Evolutionary conservation across 1,284 basidiomycete species (phyloP), one percentile per base, ranked within the genome.

Genomic region (Trichosporon inkin): DNA sequence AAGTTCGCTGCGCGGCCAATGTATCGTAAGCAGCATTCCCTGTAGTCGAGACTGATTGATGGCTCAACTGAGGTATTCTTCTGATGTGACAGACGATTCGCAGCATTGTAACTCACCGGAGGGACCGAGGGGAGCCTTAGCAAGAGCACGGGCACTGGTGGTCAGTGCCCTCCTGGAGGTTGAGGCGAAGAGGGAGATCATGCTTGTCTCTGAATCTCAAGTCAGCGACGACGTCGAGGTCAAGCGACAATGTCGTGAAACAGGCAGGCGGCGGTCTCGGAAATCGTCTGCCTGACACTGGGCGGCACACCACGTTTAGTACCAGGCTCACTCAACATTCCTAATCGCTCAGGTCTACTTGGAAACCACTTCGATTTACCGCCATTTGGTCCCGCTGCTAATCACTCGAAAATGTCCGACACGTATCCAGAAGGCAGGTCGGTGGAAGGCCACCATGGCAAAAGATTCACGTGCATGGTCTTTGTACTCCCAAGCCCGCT

Each of bases 121-220:
- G 2, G 67, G 53, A 11, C 40, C 40, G 5, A 74, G 61, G 16
- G 70, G 67, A 19, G 64, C 62, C 61, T 74, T 73, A 16, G 61
- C 56, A 19, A 67, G 40, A 5, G 61, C 60, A 24, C 62, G 55
- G 3, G 66, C 47, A 28, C 70, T 65, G 8, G 67, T 57, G 6
- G 68, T 61, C 37, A 71, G 60, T 10, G 57, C 20, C 37, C 62
- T 56, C 44, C 66, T 61, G 17, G 69, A 71, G 14, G 63, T 62
- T 16, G 69, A 71, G 36, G 69, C 68, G 60, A 67, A 58, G 52
- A 71, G 62, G 22, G 66, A 58, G 52, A 67, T 51, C 69, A 70
- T 70, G 44, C 22, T 24, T 7, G 44, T 22, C 28, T 24, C 22
- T 28, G 44, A 28, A 8, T 38, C 22, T 28, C n/a, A n/a, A n/a